Evolutionary conservation across 805 yeast genomes (phyloP).

Genomic region (Cyberlindnera americana): DNA sequence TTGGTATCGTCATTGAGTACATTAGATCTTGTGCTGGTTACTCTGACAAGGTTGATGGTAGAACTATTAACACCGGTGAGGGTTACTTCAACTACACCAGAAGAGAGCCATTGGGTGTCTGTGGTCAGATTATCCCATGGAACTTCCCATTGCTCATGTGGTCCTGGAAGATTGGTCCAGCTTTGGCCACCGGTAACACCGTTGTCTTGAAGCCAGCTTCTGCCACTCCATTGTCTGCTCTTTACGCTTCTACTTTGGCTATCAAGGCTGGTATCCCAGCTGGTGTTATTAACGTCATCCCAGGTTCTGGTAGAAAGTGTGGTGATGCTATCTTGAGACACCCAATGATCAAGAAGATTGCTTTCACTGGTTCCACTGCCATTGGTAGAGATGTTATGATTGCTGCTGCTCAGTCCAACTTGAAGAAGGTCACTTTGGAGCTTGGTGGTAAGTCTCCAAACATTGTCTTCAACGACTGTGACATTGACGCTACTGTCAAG

Average conservation of each 20-base stretch:
- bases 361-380: slow-evolving; percentile 67
- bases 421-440: slow-evolving; percentile 66
- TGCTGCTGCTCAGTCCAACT: slow-evolving; percentile 55
- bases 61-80: slow-evolving; percentile 45
- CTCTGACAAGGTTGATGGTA: slow-evolving; percentile 50
- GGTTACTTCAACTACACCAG: slow-evolving; percentile 51
- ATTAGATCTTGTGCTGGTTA: slow-evolving; percentile 52
- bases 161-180: slow-evolving; percentile 68
- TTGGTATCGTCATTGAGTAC: slow-evolving; percentile 42
- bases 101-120: slow-evolving; percentile 65
- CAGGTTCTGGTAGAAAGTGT: slow-evolving; percentile 59
- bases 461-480: slow-evolving; percentile 59
- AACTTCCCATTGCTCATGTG: slow-evolving; percentile 68
- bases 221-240: slow-evolving; percentile 63
- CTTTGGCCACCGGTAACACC: slow-evolving; percentile 64
- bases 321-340: slow-evolving; percentile 59
- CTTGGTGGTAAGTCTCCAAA: slow-evolving; percentile 71
- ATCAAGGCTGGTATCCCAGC: slow-evolving; percentile 61
- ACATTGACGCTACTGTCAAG: slow-evolving; percentile 43
- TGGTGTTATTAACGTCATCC: slow-evolving; percentile 59
- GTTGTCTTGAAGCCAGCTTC: slow-evolving; percentile 63
- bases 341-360: slow-evolving; percentile 55
- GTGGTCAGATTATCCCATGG: slow-evolving; percentile 73
- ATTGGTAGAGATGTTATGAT: slow-evolving; percentile 60
- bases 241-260: slow-evolving; percentile 49